Conservation (phyloP, 1,284 basidiomycete genomes). For the Irpex sp. region DNA sequence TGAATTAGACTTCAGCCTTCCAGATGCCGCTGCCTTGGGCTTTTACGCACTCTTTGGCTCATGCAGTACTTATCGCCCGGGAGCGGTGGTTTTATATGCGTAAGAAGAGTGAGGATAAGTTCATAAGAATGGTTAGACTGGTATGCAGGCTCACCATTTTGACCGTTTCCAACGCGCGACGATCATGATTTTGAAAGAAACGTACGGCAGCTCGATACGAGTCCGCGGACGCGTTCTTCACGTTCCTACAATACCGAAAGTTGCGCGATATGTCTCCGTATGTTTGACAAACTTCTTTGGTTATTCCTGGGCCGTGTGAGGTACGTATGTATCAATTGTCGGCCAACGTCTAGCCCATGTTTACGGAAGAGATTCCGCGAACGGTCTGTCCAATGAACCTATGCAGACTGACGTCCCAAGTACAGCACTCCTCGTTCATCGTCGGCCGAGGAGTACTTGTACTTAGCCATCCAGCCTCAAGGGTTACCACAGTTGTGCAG, state of each 20-base stretch:
- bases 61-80: not conserved
- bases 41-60: not conserved
- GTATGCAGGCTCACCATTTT: not conserved
- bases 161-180: not conserved
- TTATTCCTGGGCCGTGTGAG: too few species aligned
- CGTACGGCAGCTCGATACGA: not conserved
- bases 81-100: not conserved
- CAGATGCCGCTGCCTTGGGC: not conserved
- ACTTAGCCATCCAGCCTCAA: not conserved
- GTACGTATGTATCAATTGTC: too few species aligned
- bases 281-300: not conserved
- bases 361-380: not conserved
- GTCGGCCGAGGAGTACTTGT: not conserved
- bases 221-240: not conserved
- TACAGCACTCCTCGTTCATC: not conserved
- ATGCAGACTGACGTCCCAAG: not conserved
- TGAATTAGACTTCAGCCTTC: not conserved
- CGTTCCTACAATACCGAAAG: not conserved
- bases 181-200: not conserved
- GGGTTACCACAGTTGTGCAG: not conserved
- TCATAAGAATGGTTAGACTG: not conserved
- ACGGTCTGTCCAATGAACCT: not conserved
- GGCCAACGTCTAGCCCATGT: too few species aligned
- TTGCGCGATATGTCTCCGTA: not conserved
- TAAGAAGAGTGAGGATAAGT: not conserved